phyloP scores from a whole-genome alignment of 2,329 filamentous ascomycete species.

The Colletotrichum orchidophilum region DNA sequence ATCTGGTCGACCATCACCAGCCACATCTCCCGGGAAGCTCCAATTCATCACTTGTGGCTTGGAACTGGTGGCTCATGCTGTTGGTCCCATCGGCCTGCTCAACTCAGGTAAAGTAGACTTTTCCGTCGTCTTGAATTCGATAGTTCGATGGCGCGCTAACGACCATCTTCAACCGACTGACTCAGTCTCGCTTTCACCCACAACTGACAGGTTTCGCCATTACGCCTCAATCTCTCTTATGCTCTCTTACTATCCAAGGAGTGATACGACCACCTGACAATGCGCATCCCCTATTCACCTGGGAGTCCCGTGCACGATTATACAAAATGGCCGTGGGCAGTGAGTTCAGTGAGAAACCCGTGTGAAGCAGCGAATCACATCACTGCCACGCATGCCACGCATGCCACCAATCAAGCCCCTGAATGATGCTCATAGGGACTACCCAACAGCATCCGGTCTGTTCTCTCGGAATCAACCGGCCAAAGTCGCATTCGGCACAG shows the following conservation, averaged over 20 bases:
- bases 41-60: neutral
- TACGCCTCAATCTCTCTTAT: neutral
- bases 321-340: neutral
- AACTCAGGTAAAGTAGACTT: neutral
- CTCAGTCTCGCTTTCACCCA: neutral
- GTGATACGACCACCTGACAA: too few relatives aligned
- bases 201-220: neutral
- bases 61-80: neutral
- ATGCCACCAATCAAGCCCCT: neutral
- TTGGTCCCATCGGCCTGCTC: neutral
- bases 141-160: neutral
- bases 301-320: too few relatives aligned
- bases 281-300: too few relatives aligned
- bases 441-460: neutral
- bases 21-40: neutral
- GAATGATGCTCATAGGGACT: neutral
- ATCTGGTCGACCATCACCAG: neutral
- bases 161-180: neutral
- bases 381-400: neutral
- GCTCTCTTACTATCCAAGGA: too few relatives aligned
- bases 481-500: constrained; percentile 13
- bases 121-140: neutral
- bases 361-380: neutral
- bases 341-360: neutral
- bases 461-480: constrained; percentile 28